These are phyloP conservation scores for Ascosphaera pollenicola DNA, from an alignment of 2,329 filamentous ascomycete genomes.

Conservation along the genomic window DNA sequence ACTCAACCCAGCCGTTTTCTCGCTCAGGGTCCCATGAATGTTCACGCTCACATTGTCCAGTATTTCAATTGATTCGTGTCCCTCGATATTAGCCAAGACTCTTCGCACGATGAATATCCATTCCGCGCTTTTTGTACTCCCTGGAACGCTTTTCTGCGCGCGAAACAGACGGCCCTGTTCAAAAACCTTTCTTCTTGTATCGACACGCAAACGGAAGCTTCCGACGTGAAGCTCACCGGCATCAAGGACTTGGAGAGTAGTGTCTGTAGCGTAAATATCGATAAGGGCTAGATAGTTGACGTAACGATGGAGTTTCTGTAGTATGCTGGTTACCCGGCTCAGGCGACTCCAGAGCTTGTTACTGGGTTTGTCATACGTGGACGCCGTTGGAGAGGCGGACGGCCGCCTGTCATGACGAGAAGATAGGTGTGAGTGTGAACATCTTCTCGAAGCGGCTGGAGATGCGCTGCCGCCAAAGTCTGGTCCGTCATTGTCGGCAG, in stretches of 20 bases:
- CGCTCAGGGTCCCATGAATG: conserved; percentile 74
- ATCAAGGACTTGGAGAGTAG: conserved; percentile 52
- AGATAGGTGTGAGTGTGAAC: no score
- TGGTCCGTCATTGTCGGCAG: no score
- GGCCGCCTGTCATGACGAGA: no score
- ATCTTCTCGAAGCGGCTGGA: no score
- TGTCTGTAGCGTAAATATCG: conserved; percentile 67
- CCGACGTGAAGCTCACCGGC: conserved; percentile 73
- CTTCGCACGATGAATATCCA: conserved; percentile 80
- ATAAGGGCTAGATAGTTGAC: conserved; percentile 78
- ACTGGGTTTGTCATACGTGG: no score
- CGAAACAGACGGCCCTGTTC: conserved; percentile 78
- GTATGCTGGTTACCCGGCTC: conserved; percentile 56
- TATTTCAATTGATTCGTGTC: conserved; percentile 64
- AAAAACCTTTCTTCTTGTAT: conserved; percentile 78
- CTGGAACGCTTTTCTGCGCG: conserved; percentile 43
- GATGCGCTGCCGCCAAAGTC: no score
- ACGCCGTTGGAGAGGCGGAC: no score
- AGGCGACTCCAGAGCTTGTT: conserved; percentile 43
- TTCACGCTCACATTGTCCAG: conserved; percentile 76
- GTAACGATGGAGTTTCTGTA: conserved; percentile 68
- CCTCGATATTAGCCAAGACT: conserved; percentile 70
- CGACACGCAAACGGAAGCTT: conserved; percentile 64
- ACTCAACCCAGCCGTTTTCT: conserved; percentile 62
- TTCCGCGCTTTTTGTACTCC: conserved; percentile 57